Base-by-base conservation (phyloP, 2,329 filamentous ascomycete species). In the Bipolaris sorokiniana region DNA sequence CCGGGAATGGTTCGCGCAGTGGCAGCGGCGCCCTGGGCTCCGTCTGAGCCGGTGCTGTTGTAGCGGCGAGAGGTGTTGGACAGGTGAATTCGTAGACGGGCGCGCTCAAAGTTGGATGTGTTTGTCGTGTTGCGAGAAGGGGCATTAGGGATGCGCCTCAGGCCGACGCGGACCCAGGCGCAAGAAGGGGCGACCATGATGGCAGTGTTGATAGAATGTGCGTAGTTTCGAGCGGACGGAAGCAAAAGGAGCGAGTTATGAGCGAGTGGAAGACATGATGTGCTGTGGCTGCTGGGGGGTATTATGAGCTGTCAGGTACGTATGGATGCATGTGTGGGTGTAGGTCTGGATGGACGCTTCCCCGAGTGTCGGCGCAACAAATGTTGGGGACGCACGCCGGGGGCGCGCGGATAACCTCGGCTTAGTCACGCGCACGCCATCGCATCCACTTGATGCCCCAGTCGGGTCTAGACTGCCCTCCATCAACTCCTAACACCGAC, bases 1-100 rank as follows among this genome's bases (percentile, higher is more conserved):
- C 78, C 79, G 5, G 79, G 78, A 37, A 81, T 80, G 1, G 72
- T 70, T 22, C 66, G 70, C 15, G 64, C 50, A 5, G 55, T 60
- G 7, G 58, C 59, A 13, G 64, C 56, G 20, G 61, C 56, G 45
- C 59, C 60, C 33, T 71, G 68, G 13, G 56, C 63, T 22, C 59
- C 50, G 11, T 67, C 62, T n/a, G 63, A 46, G 10, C 62, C 63
- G 10, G 68, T 62, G 9, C 64, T 62, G 56, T 70, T 63, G 37
- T 54, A 51, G 18, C 66, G 51, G 22, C 64, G 63, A 18, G 56
- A 47, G 16, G 61, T 45, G 23, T 57, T 56, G 18, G 60, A 48
- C 16, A 55, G 65, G 18, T 61, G 59, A 18, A 59, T 47, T 40
- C 54, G 49, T 45, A 55, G 23, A 51, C 45, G 61, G 59, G 54